Conservation (phyloP, 306 rosid genomes). For the Trifolium pratense region DNA sequence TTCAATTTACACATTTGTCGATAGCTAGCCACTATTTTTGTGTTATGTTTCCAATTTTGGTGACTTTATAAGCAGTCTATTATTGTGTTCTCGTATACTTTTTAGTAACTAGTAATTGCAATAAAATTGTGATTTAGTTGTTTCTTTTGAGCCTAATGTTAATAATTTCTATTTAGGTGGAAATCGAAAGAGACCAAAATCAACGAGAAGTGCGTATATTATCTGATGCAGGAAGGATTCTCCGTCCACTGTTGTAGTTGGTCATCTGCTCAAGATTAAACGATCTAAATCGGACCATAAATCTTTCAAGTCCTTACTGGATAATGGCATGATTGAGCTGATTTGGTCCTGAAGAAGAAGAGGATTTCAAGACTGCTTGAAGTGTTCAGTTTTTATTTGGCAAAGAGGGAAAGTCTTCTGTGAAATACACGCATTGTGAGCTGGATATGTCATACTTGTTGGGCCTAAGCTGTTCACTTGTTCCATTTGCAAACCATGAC, state of each 20-base stretch:
- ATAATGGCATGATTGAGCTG: conserved; percentile 80
- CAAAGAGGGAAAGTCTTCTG: conserved; percentile 57
- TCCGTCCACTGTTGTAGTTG: conserved; percentile 91
- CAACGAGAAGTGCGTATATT: conserved; percentile 80
- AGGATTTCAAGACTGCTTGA: conserved; percentile 91
- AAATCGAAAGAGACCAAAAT: conserved; percentile 77
- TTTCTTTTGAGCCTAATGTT: conserved; percentile 24
- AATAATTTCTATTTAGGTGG: conserved; percentile 62
- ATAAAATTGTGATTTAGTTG: conserved; percentile 20
- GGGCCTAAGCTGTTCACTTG: conserved; percentile 81
- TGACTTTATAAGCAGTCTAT: not conserved
- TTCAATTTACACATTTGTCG: not conserved
- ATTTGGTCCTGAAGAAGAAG: conserved; percentile 97
- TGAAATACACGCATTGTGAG: conserved; percentile 85
- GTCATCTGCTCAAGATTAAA: conserved; percentile 65
- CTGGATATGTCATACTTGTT: conserved; percentile 86
- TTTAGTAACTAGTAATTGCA: conserved; percentile 7
- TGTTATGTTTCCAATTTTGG: not conserved
- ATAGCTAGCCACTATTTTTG: not conserved
- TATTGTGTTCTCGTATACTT: not conserved
- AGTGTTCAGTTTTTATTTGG: conserved; percentile 60
- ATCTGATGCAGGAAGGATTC: conserved; percentile 93
- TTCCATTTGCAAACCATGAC: conserved; percentile 95
- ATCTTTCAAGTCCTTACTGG: conserved; percentile 65
- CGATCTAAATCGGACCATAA: conserved; percentile 54